These are phyloP conservation scores for Colletotrichum acutatum DNA, from an alignment of 2,329 filamentous ascomycete genomes.

Conservation along the genomic window DNA sequence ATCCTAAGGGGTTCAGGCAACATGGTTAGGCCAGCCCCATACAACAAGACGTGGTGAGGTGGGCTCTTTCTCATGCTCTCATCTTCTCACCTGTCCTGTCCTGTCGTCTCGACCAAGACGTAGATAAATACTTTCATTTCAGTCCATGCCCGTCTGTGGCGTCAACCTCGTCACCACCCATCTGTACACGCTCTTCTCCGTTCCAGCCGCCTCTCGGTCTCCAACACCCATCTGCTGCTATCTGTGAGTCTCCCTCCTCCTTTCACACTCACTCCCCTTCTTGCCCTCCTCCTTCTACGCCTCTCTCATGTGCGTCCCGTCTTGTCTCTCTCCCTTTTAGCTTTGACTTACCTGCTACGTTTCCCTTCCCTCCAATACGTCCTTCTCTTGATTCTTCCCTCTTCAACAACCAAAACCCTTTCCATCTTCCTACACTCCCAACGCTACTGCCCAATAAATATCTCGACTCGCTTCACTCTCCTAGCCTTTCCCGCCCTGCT, in stretches of 20 bases:
- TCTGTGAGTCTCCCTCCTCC: slow-evolving; percentile 11
- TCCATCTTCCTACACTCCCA: slow-evolving; percentile 8
- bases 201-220: slow-evolving; percentile 17
- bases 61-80: background rate
- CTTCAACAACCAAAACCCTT: slow-evolving; percentile 1
- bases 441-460: slow-evolving; percentile 4
- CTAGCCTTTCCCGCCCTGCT: background rate
- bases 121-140: slow-evolving; percentile 35
- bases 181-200: slow-evolving; percentile 21
- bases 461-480: background rate
- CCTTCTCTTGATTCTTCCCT: slow-evolving; percentile 2
- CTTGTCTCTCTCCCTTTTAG: slow-evolving; percentile 16
- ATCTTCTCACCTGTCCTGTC: background rate
- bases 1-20: slow-evolving; percentile 31
- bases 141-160: slow-evolving; percentile 31
- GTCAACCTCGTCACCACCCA: slow-evolving; percentile 33
- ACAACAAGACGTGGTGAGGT: background rate
- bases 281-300: background rate
- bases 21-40: slow-evolving; percentile 5
- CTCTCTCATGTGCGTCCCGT: background rate
- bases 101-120: background rate
- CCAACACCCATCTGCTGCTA: background rate
- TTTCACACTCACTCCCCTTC: background rate
- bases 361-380: slow-evolving; percentile 22
- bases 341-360: slow-evolving; percentile 11